Percentiles rank a stretch among this genome's conserved stretches.
Conservation (phyloP, 345 rosid species). For the Arabidopsis thaliana region DNA sequence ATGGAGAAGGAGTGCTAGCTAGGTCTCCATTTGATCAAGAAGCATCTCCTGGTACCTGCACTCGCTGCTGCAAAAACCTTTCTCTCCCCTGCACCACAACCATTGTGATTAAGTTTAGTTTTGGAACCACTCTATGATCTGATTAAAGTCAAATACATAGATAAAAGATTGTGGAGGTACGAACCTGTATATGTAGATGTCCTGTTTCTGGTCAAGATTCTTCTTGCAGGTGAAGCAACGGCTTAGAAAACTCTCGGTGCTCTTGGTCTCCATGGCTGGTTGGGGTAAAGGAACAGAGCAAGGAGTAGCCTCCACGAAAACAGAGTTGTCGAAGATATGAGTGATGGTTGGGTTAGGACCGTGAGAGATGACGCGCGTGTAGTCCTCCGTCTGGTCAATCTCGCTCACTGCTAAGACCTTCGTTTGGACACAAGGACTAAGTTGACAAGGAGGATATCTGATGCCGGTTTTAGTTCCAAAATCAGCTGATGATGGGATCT, state of each 20-base stretch:
- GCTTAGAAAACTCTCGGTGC: slow-evolving; percentile 19
- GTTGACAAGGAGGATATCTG: slow-evolving; percentile 38
- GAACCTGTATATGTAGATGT: slow-evolving; percentile 77
- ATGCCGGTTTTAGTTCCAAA: slow-evolving; percentile 59
- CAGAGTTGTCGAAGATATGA: slow-evolving; percentile 77
- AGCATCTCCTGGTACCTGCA: slow-evolving; percentile 82
- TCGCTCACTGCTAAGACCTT: slow-evolving; percentile 53
- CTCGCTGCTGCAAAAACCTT: slow-evolving; percentile 80
- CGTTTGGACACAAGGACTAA: slow-evolving; percentile 39
- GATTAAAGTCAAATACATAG: background rate
- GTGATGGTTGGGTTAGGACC: slow-evolving; percentile 84
- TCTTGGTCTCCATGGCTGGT: background rate
- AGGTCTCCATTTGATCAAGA: slow-evolving; percentile 54
- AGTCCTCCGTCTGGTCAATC: slow-evolving; percentile 86
- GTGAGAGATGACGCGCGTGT: slow-evolving; percentile 74
- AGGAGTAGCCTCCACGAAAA: slow-evolving; percentile 54
- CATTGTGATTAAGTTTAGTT: slow-evolving; percentile 3
- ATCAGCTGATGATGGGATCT: slow-evolving; percentile 59
- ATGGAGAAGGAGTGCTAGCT: slow-evolving; percentile 9
- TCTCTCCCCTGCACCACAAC: slow-evolving; percentile 71
- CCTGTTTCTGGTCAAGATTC: slow-evolving; percentile 61
- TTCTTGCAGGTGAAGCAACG: slow-evolving; percentile 67
- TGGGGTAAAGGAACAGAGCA: slow-evolving; percentile 21
- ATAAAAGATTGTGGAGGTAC: background rate
- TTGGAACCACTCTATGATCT: background rate